Evolutionary conservation across 805 yeast genomes (phyloP).

Genomic region (Metschnikowia borealis): DNA sequence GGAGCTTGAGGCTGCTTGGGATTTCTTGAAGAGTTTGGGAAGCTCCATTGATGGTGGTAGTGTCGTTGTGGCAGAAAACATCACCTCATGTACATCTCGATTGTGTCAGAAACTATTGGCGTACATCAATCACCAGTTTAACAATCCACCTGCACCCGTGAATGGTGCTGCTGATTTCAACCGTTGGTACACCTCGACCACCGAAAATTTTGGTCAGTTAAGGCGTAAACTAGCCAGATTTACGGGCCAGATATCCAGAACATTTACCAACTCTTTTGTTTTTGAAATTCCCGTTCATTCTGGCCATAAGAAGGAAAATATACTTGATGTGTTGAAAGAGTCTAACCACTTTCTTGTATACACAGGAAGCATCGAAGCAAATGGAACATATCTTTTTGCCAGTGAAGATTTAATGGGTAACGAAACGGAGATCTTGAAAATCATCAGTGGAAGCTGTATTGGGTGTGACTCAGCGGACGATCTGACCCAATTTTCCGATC

Average conservation of each 20-base stretch:
- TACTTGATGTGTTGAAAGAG: conserved; percentile 56
- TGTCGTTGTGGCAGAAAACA: conserved; percentile 72
- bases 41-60: conserved; percentile 77
- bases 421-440: conserved; percentile 35
- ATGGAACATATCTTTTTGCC: conserved; percentile 79
- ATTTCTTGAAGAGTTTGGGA: conserved; percentile 71
- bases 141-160: conserved; percentile 47
- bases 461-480: conserved; percentile 32
- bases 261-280: conserved; percentile 69
- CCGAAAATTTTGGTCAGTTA: conserved; percentile 68
- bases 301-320: conserved; percentile 43
- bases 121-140: conserved; percentile 68
- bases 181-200: conserved; percentile 64
- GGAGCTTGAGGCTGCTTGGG: conserved; percentile 79
- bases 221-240: conserved; percentile 83
- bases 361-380: conserved; percentile 65
- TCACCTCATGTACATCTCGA: conserved; percentile 60
- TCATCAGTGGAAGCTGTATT: conserved; percentile 37
- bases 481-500: conserved; percentile 25
- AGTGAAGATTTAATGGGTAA: conserved; percentile 50
- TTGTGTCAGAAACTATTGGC: conserved; percentile 64
- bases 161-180: conserved; percentile 34
- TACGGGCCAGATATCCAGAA: conserved; percentile 58
- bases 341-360: conserved; percentile 74
- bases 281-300: conserved; percentile 46